Base-by-base conservation (phyloP, 1,284 basidiomycete species). In the Ganoderma resinaceum region DNA sequence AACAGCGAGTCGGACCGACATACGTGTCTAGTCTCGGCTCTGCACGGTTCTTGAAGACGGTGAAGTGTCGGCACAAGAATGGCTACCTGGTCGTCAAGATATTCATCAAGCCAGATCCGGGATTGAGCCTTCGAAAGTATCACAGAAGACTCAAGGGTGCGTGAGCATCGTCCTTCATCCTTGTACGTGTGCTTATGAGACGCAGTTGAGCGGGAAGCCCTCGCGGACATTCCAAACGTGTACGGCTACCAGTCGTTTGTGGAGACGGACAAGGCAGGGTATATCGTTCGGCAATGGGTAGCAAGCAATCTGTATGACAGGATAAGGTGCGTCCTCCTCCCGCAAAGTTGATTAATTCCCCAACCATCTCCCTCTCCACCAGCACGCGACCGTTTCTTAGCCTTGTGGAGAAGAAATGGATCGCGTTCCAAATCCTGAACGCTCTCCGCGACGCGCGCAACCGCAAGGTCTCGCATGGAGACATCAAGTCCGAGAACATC, bases 401-500 rank as follows among this genome's bases (percentile, higher is more conserved):
- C 67, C 79, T 86, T 63, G 88, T 98, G 57, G 98, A 99, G 84
- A 99, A 99, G 87, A 95, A 96, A 77, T 99, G 98, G 98, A 95
- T 99, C 71, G 92, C 94, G 0, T 99, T 96, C 78, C 97, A 99
- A 80, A 85, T 99, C 1, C 84, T 99, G 63, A 92, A 89, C 37
- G 95, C 93, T 2, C 86, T 99, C 68, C 88, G 92, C 38, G 95
- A 96, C 72, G 90, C 95, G 0, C 89, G 95, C 31, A 91, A 90
- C 65, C 89, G 92, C 69, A 88, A 96, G 82, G 86, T 98, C 20
- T 89, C 96, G 1, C 98, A 99, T 80, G 98, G 98, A 16, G 97
- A 99, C 78, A 93, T 99, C 83, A 99, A 99, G 81, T 96, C 95
- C 16, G 96, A 98, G 81, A 99, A 99, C 79, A 91, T 99, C 68